Base-by-base conservation (phyloP, 2,329 filamentous ascomycete species). In the Nemania sp. region DNA sequence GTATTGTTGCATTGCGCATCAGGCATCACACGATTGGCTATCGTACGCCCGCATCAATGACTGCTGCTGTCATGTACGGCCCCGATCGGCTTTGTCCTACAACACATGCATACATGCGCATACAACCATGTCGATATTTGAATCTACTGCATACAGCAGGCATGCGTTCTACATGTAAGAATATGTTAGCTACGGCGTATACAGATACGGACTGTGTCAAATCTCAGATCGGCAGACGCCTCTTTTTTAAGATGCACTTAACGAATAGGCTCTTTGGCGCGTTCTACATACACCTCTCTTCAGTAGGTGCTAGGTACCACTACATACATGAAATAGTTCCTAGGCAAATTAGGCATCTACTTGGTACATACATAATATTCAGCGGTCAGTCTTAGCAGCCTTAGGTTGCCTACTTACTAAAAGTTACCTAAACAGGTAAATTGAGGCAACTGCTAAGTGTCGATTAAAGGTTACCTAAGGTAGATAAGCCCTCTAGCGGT, bases 41-140 rank as follows among this genome's bases (percentile, higher is more conserved):
- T 71, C 59, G 67, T 71, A 71, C 70, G 70, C 59, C 38, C 24
- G 51, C 55, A 26, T 38, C 54, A 22, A 51, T 45, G 43, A 22
- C 35, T 57, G 38, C 41, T 45, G 41, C 13, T n/a, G 13, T n/a
- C 5, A 45, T 45, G 22, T 45, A 53, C 24, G 27, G 20, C 20
- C n/a, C n/a, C 62, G 58, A 66, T 68, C 65, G 68, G 45, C 41
- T 55, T 59, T 68, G 67, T 67, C 65, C 65, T 62, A 64, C 64
- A 43, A 13, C 13, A 58, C 59, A 38, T 67, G 63, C 51, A 62
- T 56, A 24, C 10, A 32, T 4, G 29, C 10, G 29, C 10, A 32
- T 32, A 32, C n/a, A 62, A 27, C 57, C 51, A 64, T 55, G 49
- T 38, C n/a, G 20, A 35, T 32, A n/a, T 52, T 43, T 35, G 7